phyloP scores from a whole-genome alignment of 2,329 filamentous ascomycete genomes.

The Diaporthe australafricana region DNA sequence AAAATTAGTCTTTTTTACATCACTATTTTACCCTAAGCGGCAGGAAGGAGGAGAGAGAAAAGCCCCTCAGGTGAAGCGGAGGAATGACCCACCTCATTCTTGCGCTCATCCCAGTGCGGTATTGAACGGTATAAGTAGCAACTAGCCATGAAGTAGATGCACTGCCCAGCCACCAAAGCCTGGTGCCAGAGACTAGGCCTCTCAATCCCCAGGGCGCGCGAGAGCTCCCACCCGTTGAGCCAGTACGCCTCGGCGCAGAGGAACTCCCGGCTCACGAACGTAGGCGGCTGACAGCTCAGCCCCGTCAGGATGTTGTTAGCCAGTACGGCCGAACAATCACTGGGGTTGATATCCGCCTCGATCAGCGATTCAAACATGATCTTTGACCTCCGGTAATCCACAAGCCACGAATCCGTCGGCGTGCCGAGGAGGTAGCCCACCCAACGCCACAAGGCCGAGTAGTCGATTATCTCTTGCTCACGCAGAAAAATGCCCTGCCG shows the following conservation, averaged over 20 bases:
- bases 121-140: slow-evolving; percentile 59
- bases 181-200: slow-evolving; percentile 68
- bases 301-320: slow-evolving; percentile 81
- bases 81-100: slow-evolving; percentile 54
- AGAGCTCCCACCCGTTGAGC: slow-evolving; percentile 75
- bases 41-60: neutral
- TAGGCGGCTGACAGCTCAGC: slow-evolving; percentile 74
- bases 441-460: slow-evolving; percentile 81
- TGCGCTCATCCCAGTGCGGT: slow-evolving; percentile 54
- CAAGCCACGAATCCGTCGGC: slow-evolving; percentile 69
- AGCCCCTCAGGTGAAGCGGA: neutral
- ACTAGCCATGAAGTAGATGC: slow-evolving; percentile 70
- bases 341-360: slow-evolving; percentile 74
- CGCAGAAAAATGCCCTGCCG: slow-evolving; percentile 77
- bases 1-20: neutral
- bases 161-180: slow-evolving; percentile 72
- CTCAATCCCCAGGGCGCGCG: slow-evolving; percentile 69
- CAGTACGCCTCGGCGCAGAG: slow-evolving; percentile 76
- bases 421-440: slow-evolving; percentile 78
- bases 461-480: slow-evolving; percentile 73
- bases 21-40: neutral
- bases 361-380: slow-evolving; percentile 76
- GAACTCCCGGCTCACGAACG: slow-evolving; percentile 74
- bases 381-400: slow-evolving; percentile 65
- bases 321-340: slow-evolving; percentile 70